Base-by-base conservation (phyloP, 805 yeast species). In the Candida germanica region DNA sequence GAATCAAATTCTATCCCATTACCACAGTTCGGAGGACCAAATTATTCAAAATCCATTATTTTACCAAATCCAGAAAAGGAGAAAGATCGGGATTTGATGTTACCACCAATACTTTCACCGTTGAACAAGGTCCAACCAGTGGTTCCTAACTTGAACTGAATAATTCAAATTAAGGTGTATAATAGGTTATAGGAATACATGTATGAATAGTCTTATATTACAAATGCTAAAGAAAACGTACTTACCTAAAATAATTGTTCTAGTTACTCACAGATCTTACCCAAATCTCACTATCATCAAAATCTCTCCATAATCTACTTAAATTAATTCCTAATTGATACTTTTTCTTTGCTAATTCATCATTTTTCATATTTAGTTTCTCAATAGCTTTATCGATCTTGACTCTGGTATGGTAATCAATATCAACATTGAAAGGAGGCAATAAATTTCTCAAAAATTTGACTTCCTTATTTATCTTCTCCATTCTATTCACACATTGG, bases 381-480 rank as follows among this genome's bases (percentile, higher is more conserved):
- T 61, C 66, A 19, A 67, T 63, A 13, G 71, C 71, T 31, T 54
- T 56, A 15, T 53, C 56, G 29, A 67, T 66, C 48, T 67, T 67
- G 21, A 49, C 50, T 32, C 72, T 49, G 8, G 72, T 66, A 13
- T 58, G 56, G 34, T 66, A 67, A 43, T 67, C 72, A 11, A 66
- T 49, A 39, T 67, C 72, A 17, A 66, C 70, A 37, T 65, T 66
- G 44, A 55, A 62, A 1, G 73, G 73, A 2, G 73, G 73, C 26
- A 67, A 61, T 24, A 66, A 53, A 27, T 58, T 59, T 14, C 54
- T 43, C 40, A 67, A 59, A 39, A 66, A 67, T 11, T 46, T 49
- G 15, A 67, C 58, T 36, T 67, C 73, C 48, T 66, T 66, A 12
- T 63, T 50, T 30, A 67, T 65, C 39, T 66, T 67, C 18, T 38